Evolutionary conservation across 2,329 filamentous ascomycete genomes (phyloP).

Genomic region (Pezicula rhizophila): DNA sequence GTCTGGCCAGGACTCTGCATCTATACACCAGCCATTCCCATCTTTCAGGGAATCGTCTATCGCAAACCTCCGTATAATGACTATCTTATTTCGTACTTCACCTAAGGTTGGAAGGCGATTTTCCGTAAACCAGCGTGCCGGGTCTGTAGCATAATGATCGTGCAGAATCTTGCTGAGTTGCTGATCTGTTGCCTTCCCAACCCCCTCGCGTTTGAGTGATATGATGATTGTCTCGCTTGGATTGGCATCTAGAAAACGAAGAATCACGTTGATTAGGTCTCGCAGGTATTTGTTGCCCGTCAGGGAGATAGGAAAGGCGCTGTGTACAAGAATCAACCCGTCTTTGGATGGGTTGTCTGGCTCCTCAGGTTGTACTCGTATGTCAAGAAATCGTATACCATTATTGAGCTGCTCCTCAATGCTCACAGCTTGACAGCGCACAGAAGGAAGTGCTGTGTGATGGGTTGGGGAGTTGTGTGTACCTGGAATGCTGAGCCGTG

Average conservation of each 20-base stretch:
- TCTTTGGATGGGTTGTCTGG: constrained; percentile 54
- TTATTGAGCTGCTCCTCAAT: constrained; percentile 76
- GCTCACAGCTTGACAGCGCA: constrained; percentile 82
- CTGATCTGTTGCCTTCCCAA: constrained; percentile 71
- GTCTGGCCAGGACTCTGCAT: constrained; percentile 71
- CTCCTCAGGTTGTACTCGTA: constrained; percentile 67
- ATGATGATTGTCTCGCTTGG: constrained; percentile 79
- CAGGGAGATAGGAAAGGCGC: constrained; percentile 80
- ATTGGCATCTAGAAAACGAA: constrained; percentile 70
- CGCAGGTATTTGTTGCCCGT: constrained; percentile 75
- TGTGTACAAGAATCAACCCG: constrained; percentile 77
- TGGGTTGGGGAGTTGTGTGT: constrained; percentile 92
- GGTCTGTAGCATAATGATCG: constrained; percentile 59
- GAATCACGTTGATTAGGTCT: constrained; percentile 63
- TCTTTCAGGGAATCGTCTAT: constrained; percentile 50
- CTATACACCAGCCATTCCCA: constrained; percentile 54
- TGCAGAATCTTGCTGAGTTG: constrained; percentile 71
- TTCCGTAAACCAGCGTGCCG: constrained; percentile 70
- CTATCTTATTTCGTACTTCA: constrained; percentile 73
- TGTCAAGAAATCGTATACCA: constrained; percentile 90
- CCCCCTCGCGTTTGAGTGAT: constrained; percentile 85
- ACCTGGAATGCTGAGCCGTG: constrained; percentile 81
- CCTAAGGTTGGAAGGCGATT: constrained; percentile 72
- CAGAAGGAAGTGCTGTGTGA: constrained; percentile 79
- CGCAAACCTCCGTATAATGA: constrained; percentile 76